Evolutionary conservation across 139 green algal genomes (phyloP), one percentile per base, ranked within the genome.

Genomic region (Asterochloris sp.): DNA sequence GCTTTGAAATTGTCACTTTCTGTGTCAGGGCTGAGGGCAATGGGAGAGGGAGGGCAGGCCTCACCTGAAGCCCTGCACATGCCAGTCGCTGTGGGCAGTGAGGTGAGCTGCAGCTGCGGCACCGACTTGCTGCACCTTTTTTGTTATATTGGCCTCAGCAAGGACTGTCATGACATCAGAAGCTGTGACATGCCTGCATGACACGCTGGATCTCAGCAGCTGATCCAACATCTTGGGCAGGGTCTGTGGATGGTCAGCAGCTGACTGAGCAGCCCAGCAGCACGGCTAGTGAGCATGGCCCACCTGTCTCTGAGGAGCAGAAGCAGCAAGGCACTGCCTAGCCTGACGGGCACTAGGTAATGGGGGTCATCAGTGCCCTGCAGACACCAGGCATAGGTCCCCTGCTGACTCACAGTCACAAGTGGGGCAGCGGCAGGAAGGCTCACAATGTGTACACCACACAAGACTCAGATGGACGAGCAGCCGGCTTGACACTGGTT

Each of bases 1-100:
- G 60, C 9, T 54, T 24, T n/a, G 27, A 2, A 14, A 73, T 23
- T 17, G n/a, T 71, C 12, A 29, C 14, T 0, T 19, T 60, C n/a
- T 61, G 26, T 60, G 47, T 69, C 26, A 62, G 10, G 19, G 26
- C 27, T 38, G n/a, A 76, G 10, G 14, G 19, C 17, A 15, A 13
- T n/a, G n/a, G 21, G 12, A 28, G n/a, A 15, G 54, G 60, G 0
- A 2, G 62, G 11, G 23, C 13, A 69, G 29, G 10, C 6, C 11
- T 19, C 38, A 83, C 79, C 79, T 83, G 68, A 78, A 77, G 47
- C 79, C 68, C 13, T 66, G 79, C 11, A 78, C 66, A 23, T 83
- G 79, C 21, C 79, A 76, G 17, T 83, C 66, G 23, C 60, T 73
- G 11, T 74, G 29, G 21, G 66, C 38, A 38, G 79, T 77, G 29